phyloP scores from a whole-genome alignment of 495 filamentous ascomycete species.

The Penicillium arizonense region DNA sequence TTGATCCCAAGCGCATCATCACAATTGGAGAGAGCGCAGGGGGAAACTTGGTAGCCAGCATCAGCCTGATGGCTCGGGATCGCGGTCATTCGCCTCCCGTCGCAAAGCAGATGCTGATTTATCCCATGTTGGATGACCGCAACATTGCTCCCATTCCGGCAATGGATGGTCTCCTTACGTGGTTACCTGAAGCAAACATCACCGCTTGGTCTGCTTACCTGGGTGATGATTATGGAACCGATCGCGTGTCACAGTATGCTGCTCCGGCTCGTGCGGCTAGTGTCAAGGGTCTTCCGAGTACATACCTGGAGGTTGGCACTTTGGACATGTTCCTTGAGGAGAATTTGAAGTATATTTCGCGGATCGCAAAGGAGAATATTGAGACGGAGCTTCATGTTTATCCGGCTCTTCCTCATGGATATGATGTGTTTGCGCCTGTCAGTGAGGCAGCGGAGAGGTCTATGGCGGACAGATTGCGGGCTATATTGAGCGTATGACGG shows the following conservation, averaged over 20 bases:
- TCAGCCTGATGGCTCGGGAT: slow-evolving; percentile 46
- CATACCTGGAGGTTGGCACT: slow-evolving; percentile 27
- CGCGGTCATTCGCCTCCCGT: slow-evolving; percentile 34
- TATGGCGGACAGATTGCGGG: neutral
- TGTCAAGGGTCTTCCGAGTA: slow-evolving; percentile 23
- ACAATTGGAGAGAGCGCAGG: slow-evolving; percentile 64
- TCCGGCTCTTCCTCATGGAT: slow-evolving; percentile 22
- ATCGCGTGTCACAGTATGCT: slow-evolving; percentile 21
- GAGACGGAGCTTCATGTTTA: slow-evolving; percentile 25
- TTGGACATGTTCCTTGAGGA: slow-evolving; percentile 26
- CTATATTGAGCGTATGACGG: too few species aligned
- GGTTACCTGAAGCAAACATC: slow-evolving; percentile 29
- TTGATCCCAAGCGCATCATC: slow-evolving; percentile 59
- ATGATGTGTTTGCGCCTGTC: slow-evolving; percentile 21
- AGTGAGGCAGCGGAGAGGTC: slow-evolving; percentile 6
- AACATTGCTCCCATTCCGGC: slow-evolving; percentile 7
- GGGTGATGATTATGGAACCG: slow-evolving; percentile 18
- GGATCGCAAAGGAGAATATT: slow-evolving; percentile 19
- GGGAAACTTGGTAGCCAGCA: slow-evolving; percentile 44
- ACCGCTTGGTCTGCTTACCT: slow-evolving; percentile 23
- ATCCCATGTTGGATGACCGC: slow-evolving; percentile 47
- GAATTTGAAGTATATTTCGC: slow-evolving; percentile 12
- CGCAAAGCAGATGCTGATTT: slow-evolving; percentile 47
- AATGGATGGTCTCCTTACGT: slow-evolving; percentile 20
- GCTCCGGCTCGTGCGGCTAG: slow-evolving; percentile 19